Evolutionary conservation across 2,329 filamentous ascomycete species (phyloP).

Genomic region (Periconia digitata): DNA sequence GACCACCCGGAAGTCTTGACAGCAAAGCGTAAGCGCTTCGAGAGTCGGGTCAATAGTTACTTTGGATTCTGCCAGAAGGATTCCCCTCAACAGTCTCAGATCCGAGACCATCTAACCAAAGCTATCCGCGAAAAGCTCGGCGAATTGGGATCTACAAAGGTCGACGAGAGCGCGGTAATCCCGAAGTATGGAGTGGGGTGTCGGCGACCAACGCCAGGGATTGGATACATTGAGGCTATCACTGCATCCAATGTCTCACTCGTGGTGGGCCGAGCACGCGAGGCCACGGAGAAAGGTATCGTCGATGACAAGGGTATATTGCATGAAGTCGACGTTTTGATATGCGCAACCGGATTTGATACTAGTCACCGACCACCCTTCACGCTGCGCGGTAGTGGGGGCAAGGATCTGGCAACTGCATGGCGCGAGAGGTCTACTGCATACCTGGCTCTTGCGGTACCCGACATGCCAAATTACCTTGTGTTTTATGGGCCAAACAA

Average conservation of each 20-base stretch:
- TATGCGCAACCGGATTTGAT: constrained; percentile 3
- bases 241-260: not conserved
- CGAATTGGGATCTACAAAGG: not conserved
- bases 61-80: no score
- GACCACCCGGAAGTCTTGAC: no score
- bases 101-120: not conserved
- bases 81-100: not conserved
- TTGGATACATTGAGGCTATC: not conserved
- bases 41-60: no score
- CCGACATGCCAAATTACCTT: constrained; percentile 5
- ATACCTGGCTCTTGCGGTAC: constrained; percentile 1
- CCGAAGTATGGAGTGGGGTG: not conserved
- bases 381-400: not conserved
- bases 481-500: constrained; percentile 2
- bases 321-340: constrained; percentile 1
- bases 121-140: not conserved
- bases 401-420: not conserved
- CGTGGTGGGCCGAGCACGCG: not conserved
- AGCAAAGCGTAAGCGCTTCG: no score
- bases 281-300: not conserved
- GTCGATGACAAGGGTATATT: not conserved
- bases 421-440: not conserved
- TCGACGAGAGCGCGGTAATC: not conserved
- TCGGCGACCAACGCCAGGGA: not conserved
- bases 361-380: not conserved